Base-by-base conservation (phyloP, 2,329 filamentous ascomycete species). In the Aspergillus sojae region DNA sequence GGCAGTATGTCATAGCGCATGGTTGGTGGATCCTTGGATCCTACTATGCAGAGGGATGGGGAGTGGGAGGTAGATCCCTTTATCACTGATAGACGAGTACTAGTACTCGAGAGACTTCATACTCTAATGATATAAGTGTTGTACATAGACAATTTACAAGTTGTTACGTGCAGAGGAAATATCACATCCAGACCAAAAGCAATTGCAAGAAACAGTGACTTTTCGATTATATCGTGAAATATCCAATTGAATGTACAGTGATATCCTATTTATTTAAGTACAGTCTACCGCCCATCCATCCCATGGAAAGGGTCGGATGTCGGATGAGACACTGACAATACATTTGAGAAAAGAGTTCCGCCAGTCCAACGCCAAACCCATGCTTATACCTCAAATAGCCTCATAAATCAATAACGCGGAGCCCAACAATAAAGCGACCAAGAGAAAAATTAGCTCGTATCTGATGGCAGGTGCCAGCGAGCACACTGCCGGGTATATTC, bases 291-390 rank as follows among this genome's bases (percentile, higher is more conserved):
- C 55, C 67, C 57, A 69, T 53, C 46, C 56, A 65, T 61, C 50
- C 55, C 52, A 62, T 58, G 54, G 57, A 41, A 36, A 57, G 36
- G 53, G 56, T 57, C 60, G 39, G 67, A 55, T 46, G 56, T n/a
- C 32, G 56, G 19, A 53, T 62, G 58, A 63, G 52, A 53, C 60
- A 41, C 45, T 21, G 53, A 57, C 46, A 64, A 64, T 36, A 57
- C 45, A 67, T 58, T 41, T 62, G 58, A 65, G 64, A 67, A 58
- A 54, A 62, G 61, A 70, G 46, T 26, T 45, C 65, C 62, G 41
- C 69, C 67, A 57, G 55, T 60, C 63, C 36, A 76, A 77, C 75
- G 73, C 75, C 75, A 68, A 62, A 61, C 68, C 74, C 72, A 77
- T 77, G 75, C 74, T 70, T 72, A 74, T 67, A 70, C 69, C 62